Base-by-base conservation (phyloP, 2,329 filamentous ascomycete species). In the Pezicula radicicola region DNA sequence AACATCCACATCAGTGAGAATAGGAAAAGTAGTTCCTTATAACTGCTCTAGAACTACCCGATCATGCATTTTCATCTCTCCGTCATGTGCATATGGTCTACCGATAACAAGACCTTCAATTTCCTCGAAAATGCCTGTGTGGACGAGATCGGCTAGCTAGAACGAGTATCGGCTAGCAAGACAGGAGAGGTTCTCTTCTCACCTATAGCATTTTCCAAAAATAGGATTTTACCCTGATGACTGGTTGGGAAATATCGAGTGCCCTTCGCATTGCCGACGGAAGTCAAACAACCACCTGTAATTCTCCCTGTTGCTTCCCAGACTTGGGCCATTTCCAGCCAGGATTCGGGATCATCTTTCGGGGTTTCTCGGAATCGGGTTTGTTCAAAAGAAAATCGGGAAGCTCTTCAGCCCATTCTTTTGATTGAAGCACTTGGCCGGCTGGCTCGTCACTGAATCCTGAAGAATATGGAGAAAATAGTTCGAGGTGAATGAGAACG, bases 381-480 rank as follows among this genome's bases (percentile, higher is more conserved):
- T 47, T 33, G 19, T 18, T 42, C 16, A 37, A 15, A 6, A 39
- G 33, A 33, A 48, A 53, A 15, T 49, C 37, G 9, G 41, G 16
- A 46, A 46, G 42, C 16, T 46, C 40, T 15, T 13, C 16, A 7
- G 36, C 18, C 46, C 47, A 53, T 28, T 36, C 33, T 25, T 16
- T 42, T 12, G 39, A 42, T 16, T 18, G 39, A 9, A n/a, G 39
- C 9, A 18, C 40, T 18, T 47, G 18, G 6, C 42, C 47, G 18
- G 12, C 12, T 19, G 39, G 10, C 18, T 39, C 15, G 30, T 40
- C 15, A 49, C 19, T 27, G 46, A 40, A 8, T 40, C 37, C 15
- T 6, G n/a, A 15, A 60, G 41, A 41, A 58, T 55, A 9, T 55
- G 27, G 0, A 59, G 47, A 19, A 65, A 65, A 48, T 60, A 46